phyloP scores from a whole-genome alignment of 768 basidiomycete genomes.

The Boletus bicolor region DNA sequence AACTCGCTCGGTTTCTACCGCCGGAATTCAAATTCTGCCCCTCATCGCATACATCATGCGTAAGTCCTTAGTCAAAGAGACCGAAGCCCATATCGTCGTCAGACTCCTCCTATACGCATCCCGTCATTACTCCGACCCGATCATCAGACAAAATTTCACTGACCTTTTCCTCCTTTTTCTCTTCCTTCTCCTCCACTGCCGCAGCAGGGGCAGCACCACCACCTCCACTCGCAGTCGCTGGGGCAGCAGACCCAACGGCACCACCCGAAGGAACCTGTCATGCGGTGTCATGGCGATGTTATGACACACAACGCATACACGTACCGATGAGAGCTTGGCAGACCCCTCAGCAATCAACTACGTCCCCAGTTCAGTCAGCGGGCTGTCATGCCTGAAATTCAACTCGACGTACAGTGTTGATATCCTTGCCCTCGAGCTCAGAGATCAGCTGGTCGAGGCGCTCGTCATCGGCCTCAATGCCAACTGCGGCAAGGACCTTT shows the following conservation, averaged over 20 bases:
- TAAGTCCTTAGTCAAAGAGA: constrained; percentile 77
- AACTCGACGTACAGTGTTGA: constrained; percentile 61
- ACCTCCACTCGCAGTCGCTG: constrained; percentile 46
- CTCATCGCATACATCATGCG: no score
- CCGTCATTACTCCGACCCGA: not conserved
- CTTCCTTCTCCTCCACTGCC: constrained; percentile 73
- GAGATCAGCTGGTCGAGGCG: constrained; percentile 80
- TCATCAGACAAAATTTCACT: constrained; percentile 20
- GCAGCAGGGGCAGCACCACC: constrained; percentile 50
- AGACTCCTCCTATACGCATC: constrained; percentile 68
- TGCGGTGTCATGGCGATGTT: constrained; percentile 3
- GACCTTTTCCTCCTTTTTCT: constrained; percentile 90
- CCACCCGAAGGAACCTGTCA: constrained; percentile 90
- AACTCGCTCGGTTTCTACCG: constrained; percentile 13
- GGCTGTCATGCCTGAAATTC: not conserved
- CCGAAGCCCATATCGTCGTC: constrained; percentile 99
- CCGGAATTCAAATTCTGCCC: constrained; percentile 6
- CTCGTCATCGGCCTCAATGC: constrained; percentile 82
- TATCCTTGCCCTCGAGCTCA: constrained; percentile 88
- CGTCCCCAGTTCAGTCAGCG: constrained; percentile 1
- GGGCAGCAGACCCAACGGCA: constrained; percentile 54
- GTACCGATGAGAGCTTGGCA: constrained; percentile 89
- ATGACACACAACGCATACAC: constrained; percentile 25
- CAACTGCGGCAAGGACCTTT: constrained; percentile 80
- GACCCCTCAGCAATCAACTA: constrained; percentile 92